Percentiles rank a stretch among this genome's conserved stretches.
These are phyloP conservation scores for Volvox reticuliferus DNA, from an alignment of 139 green algal genomes.

Conservation along the genomic window DNA sequence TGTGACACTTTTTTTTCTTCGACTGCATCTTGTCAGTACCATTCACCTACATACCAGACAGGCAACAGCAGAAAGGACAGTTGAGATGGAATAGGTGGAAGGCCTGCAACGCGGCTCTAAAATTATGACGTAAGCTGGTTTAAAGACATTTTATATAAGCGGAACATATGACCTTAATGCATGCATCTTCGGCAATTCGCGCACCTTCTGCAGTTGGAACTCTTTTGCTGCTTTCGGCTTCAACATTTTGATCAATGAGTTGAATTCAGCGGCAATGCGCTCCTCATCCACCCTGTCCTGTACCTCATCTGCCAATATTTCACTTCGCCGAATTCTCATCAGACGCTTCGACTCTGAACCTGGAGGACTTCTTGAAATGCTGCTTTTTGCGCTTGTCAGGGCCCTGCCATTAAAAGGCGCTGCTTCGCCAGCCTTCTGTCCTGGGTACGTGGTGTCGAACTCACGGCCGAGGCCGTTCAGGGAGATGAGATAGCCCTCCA, in stretches of 20 bases:
- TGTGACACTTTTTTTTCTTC: constrained; percentile 1
- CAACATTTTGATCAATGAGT: no score
- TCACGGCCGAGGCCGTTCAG: neutral
- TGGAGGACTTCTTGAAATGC: neutral
- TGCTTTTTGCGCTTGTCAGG: neutral
- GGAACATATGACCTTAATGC: no score
- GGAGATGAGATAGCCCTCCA: constrained; percentile 58
- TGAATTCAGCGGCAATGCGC: no score
- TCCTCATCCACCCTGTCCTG: no score
- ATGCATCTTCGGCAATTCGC: no score
- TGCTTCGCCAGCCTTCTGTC: no score
- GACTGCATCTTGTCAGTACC: neutral
- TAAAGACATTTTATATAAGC: no score
- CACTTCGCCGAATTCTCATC: neutral
- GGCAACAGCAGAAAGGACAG: neutral
- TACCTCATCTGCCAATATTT: neutral
- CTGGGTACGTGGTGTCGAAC: neutral
- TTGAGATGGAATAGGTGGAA: neutral
- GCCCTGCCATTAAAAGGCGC: neutral
- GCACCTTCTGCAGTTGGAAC: no score
- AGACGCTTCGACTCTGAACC: neutral
- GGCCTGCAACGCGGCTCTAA: neutral
- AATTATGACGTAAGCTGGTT: no score
- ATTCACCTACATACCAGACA: neutral
- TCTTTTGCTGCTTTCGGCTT: no score